A percentile compares a stretch with the other conserved stretches of the same genome.
Conservation (phyloP, 2,329 filamentous ascomycete genomes). For the Nakataea oryzae region DNA sequence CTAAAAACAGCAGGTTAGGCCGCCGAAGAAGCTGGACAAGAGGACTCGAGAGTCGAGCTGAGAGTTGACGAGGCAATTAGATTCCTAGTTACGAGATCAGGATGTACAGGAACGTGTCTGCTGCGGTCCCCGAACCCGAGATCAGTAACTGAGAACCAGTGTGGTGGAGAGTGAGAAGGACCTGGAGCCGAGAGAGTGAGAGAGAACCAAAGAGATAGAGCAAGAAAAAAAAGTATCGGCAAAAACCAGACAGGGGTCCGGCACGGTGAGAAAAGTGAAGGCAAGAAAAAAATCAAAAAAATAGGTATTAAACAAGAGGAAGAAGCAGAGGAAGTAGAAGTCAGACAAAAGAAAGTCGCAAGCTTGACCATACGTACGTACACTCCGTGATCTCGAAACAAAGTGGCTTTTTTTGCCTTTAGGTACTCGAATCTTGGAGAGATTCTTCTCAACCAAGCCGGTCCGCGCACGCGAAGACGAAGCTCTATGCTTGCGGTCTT, state of each 20-base stretch:
- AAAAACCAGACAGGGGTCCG: background rate
- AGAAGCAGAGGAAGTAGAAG: slow-evolving; percentile 12
- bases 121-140: slow-evolving; percentile 8
- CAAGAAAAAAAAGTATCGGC: slow-evolving; percentile 6
- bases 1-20: slow-evolving; percentile 2
- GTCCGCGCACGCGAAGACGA: slow-evolving; percentile 35
- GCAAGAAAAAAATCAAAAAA: slow-evolving; percentile 2
- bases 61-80: background rate
- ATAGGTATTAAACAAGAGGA: background rate
- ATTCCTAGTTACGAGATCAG: slow-evolving; percentile 4
- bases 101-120: slow-evolving; percentile 10
- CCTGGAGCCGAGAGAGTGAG: background rate
- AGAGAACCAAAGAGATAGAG: slow-evolving; percentile 7
- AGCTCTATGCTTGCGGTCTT: slow-evolving; percentile 53
- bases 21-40: background rate
- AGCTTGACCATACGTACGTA: slow-evolving; percentile 44
- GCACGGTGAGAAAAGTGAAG: too few species aligned
- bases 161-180: background rate
- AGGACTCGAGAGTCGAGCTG: background rate
- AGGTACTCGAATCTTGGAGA: background rate
- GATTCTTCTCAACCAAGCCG: background rate
- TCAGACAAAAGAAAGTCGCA: slow-evolving; percentile 10
- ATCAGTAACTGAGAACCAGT: slow-evolving; percentile 10
- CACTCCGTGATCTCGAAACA: slow-evolving; percentile 29
- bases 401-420: slow-evolving; percentile 9